A percentile compares a stretch with the other conserved stretches of the same genome.
These are phyloP conservation scores for Leucocoprinus sp. DNA, from an alignment of 768 basidiomycete species.

Conservation along the genomic window DNA sequence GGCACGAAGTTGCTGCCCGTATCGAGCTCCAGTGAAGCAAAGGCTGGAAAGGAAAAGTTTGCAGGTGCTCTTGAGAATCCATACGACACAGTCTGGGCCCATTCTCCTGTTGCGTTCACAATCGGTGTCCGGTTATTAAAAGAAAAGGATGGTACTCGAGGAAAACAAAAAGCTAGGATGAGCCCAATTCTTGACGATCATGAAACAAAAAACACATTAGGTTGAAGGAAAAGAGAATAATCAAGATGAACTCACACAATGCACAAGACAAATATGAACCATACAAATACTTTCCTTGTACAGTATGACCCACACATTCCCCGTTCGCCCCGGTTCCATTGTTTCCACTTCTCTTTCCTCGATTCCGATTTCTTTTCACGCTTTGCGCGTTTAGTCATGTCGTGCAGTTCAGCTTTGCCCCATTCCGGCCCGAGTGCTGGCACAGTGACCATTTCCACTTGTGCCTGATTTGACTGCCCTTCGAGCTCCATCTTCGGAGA, in stretches of 20 bases:
- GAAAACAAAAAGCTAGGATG: slow-evolving; percentile 71
- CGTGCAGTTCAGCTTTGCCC: slow-evolving; percentile 68
- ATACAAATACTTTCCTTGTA: slow-evolving; percentile 65
- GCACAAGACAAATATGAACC: slow-evolving; percentile 55
- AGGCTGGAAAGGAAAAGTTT: slow-evolving; percentile 85
- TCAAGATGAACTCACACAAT: slow-evolving; percentile 28
- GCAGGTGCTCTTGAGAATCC: slow-evolving; percentile 71
- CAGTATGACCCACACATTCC: slow-evolving; percentile 79
- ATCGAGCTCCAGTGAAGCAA: slow-evolving; percentile 68
- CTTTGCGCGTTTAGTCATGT: slow-evolving; percentile 66
- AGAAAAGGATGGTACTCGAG: slow-evolving; percentile 68
- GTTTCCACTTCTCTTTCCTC: slow-evolving; percentile 54
- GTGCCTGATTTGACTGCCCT: slow-evolving; percentile 26
- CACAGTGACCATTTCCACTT: slow-evolving; percentile 86
- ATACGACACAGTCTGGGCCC: slow-evolving; percentile 46
- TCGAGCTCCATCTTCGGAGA: slow-evolving; percentile 26
- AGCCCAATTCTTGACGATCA: slow-evolving; percentile 46
- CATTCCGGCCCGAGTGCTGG: slow-evolving; percentile 90
- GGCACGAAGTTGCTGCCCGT: slow-evolving; percentile 72
- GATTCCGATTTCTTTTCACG: slow-evolving; percentile 51
- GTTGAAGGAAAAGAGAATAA: neutral
- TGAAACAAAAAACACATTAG: neutral
- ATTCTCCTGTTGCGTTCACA: slow-evolving; percentile 45
- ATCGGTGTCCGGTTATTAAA: slow-evolving; percentile 57
- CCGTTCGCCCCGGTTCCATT: slow-evolving; percentile 71